These are phyloP conservation scores for Ustilago trichophora DNA, from an alignment of 1,284 basidiomycete genomes.

Conservation along the genomic window DNA sequence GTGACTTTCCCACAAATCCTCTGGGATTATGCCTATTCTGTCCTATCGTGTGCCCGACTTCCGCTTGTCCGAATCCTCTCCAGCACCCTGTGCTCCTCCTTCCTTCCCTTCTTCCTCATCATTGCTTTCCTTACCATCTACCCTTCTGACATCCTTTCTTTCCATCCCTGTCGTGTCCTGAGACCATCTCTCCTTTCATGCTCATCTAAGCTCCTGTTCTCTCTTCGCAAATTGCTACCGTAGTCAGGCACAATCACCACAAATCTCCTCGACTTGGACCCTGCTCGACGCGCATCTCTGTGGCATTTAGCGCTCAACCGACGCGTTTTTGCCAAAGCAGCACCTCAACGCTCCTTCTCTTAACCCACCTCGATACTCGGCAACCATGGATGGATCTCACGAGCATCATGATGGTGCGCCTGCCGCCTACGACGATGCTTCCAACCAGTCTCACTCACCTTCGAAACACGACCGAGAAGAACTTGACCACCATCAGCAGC, in stretches of 20 bases:
- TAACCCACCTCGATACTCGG: slow-evolving; percentile 10
- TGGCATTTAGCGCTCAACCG: too few relatives aligned
- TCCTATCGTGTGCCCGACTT: slow-evolving; percentile 14
- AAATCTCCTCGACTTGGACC: too few relatives aligned
- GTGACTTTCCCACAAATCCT: background rate
- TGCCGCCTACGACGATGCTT: slow-evolving; percentile 19
- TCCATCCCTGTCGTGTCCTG: too few relatives aligned
- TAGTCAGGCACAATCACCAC: too few relatives aligned
- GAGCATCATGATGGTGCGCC: slow-evolving; percentile 23
- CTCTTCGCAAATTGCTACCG: too few relatives aligned
- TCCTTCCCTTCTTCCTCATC: slow-evolving; percentile 1
- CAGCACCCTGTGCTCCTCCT: background rate
- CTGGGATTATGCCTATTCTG: too few relatives aligned
- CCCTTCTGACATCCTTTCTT: background rate
- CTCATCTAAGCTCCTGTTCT: too few relatives aligned
- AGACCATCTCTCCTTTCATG: too few relatives aligned
- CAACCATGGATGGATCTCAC: slow-evolving; percentile 12
- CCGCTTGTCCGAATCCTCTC: slow-evolving; percentile 9
- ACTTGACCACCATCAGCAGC: slow-evolving; percentile 17
- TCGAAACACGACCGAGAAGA: slow-evolving; percentile 26
- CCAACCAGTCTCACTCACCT: slow-evolving; percentile 9
- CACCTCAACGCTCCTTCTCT: background rate
- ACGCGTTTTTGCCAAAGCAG: too few relatives aligned
- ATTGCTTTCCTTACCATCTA: background rate
- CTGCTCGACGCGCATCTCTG: too few relatives aligned